Evolutionary conservation across 441 rosid genomes (phyloP), one percentile per base, ranked within the genome.

Genomic region (Adansonia madagascariensis): DNA sequence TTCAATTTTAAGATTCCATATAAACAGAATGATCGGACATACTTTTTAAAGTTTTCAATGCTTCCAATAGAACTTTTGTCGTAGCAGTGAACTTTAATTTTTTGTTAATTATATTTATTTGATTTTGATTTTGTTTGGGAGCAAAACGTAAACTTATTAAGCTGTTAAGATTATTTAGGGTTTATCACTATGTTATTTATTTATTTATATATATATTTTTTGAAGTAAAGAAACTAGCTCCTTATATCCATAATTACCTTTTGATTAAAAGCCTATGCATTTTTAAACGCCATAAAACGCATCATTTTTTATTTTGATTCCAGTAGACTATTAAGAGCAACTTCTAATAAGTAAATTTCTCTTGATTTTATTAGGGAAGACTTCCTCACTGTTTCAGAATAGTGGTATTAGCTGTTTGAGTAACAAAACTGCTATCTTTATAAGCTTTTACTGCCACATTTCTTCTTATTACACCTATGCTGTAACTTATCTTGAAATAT

Each of bases 391-490:
- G 55, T 18, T 67, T 67, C 17, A 46, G 5, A 44, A 46, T 22
- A 10, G 17, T 46, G 4, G 31, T 43, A 17, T 24, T 1, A 17
- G 52, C 71, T 17, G 52, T 41, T 43, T 41, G 52, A n/a, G 3
- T 43, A 44, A 17, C 10, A 41, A 49, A 66, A 66, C 4, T 43
- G 50, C 12, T 39, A 17, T 65, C 15, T 41, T n/a, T 41, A 41
- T 65, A 65, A 65, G 70, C 70, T 65, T 65, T 65, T 65, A 65
- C 52, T 8, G 50, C 49, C 39, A 63, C 18, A 15, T 63, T 62
- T 63, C 47, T 63, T 31, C 20, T 6, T 46, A 63, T 4, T n/a
- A 63, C 27, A 62, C 24, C 49, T 41, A 8, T 15, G 70, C 2
- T 1, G 6, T 69, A 7, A 18, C 27, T 18, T 11, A 24, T 39